Percentiles rank a stretch among this genome's conserved stretches.
Evolutionary conservation across 2,329 filamentous ascomycete genomes (phyloP).

Genomic region (Aspergillus sp.): DNA sequence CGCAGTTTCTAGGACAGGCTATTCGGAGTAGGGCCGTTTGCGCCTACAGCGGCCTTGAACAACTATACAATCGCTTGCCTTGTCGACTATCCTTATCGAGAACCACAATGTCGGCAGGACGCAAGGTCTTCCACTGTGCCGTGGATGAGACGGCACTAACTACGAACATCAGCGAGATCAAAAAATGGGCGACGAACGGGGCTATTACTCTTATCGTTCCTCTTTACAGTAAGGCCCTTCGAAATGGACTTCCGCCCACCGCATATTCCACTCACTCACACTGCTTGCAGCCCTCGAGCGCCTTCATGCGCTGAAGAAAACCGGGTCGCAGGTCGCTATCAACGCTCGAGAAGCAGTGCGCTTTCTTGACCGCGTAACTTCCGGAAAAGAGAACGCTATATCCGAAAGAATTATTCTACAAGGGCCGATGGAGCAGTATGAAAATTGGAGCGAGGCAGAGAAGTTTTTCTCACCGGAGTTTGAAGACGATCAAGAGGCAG

Average conservation of each 20-base stretch:
- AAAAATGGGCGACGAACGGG: constrained; percentile 52
- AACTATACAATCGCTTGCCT: constrained; percentile 15
- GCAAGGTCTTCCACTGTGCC: constrained; percentile 52
- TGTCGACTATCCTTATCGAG: constrained; percentile 16
- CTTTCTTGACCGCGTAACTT: constrained; percentile 52
- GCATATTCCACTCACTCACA: constrained; percentile 5
- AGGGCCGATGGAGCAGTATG: constrained; percentile 51
- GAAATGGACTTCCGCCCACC: not conserved
- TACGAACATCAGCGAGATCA: constrained; percentile 54
- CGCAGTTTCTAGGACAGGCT: constrained; percentile 31
- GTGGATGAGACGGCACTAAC: constrained; percentile 54
- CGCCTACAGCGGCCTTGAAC: constrained; percentile 14
- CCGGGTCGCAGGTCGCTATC: constrained; percentile 47
- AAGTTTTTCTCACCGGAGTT: constrained; percentile 47
- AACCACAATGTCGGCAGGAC: constrained; percentile 40
- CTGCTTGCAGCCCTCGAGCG: constrained; percentile 44
- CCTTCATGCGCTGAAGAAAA: constrained; percentile 46
- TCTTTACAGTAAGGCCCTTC: constrained; percentile 47
- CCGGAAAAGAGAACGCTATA: constrained; percentile 45
- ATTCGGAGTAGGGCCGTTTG: constrained; percentile 29
- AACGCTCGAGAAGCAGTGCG: constrained; percentile 53
- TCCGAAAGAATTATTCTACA: constrained; percentile 47
- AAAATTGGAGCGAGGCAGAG: constrained; percentile 48
- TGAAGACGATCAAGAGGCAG: constrained; percentile 38
- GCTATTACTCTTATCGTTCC: constrained; percentile 52